phyloP scores from a whole-genome alignment of 2,329 filamentous ascomycete genomes.

The Acrodontium crateriforme region DNA sequence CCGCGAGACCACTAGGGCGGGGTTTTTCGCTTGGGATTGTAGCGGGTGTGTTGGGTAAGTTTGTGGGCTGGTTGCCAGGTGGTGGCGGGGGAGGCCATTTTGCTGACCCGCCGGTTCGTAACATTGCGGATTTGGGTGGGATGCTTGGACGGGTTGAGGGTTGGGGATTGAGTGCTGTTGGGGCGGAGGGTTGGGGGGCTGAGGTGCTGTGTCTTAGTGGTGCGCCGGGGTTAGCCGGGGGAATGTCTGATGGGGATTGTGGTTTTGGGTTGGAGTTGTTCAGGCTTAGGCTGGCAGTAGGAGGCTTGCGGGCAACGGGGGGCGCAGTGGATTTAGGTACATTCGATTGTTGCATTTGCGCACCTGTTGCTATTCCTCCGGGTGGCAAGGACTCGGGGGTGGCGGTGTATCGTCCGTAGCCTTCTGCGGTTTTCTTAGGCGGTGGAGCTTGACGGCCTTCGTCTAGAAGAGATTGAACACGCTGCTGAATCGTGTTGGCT shows the following conservation, averaged over 20 bases:
- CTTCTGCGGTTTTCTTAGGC: conserved; percentile 61
- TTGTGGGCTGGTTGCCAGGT: no score
- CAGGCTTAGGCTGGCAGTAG: conserved; percentile 5
- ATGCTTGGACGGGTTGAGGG: no score
- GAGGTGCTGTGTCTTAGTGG: no score
- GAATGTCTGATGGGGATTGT: conserved; percentile 1
- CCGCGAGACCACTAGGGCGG: conserved; percentile 17
- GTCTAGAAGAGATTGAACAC: conserved; percentile 71
- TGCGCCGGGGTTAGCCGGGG: conserved; percentile 11
- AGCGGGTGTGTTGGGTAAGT: conserved; percentile 4
- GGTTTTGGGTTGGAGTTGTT: conserved; percentile 14
- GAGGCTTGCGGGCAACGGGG: conserved; percentile 14
- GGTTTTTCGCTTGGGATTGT: conserved; percentile 1
- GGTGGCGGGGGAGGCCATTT: conserved; percentile 9
- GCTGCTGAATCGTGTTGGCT: conserved; percentile 78
- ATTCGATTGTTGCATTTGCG: conserved; percentile 1
- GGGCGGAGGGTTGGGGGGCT: no score
- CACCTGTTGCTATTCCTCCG: conserved; percentile 1
- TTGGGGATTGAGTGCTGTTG: no score
- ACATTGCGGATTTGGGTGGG: conserved; percentile 47
- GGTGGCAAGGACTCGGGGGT: conserved; percentile 2
- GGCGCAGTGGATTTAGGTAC: conserved; percentile 7
- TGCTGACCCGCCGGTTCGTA: conserved; percentile 32
- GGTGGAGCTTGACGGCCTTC: conserved; percentile 52
- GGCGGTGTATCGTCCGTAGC: conserved; percentile 78